These are phyloP conservation scores for Fusarium mundagurra DNA, from an alignment of 2,329 filamentous ascomycete genomes.

Conservation along the genomic window DNA sequence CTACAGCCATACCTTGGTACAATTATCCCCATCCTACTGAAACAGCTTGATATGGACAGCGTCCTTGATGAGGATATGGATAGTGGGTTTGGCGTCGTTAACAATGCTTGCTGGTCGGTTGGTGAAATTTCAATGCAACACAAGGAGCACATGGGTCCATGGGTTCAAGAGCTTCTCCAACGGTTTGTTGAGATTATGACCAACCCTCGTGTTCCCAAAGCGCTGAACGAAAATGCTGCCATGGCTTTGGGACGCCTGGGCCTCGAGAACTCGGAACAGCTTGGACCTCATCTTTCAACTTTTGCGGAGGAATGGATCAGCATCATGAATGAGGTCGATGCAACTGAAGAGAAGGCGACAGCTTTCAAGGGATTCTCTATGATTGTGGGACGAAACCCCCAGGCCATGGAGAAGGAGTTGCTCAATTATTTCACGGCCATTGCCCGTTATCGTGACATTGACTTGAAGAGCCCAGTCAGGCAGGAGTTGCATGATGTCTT, in stretches of 20 bases:
- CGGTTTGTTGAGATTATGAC: conserved; percentile 84
- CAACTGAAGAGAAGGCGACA: conserved; percentile 93
- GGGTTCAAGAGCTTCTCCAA: conserved; percentile 79
- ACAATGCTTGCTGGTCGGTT: conserved; percentile 97
- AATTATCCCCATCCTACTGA: conserved; percentile 83
- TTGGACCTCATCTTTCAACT: conserved; percentile 81
- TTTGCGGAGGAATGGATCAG: conserved; percentile 86
- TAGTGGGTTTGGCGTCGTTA: conserved; percentile 89
- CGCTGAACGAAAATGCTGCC: conserved; percentile 91
- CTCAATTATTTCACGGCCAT: conserved; percentile 86
- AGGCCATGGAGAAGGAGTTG: conserved; percentile 89
- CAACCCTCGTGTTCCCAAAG: conserved; percentile 85
- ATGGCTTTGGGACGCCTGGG: conserved; percentile 92
- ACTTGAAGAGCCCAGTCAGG: conserved; percentile 68
- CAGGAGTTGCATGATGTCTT: conserved; percentile 77
- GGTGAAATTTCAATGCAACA: conserved; percentile 91
- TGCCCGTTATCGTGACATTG: conserved; percentile 76
- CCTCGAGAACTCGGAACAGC: conserved; percentile 76
- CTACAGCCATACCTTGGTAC: conserved; percentile 77
- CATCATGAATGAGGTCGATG: conserved; percentile 84
- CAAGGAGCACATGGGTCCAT: conserved; percentile 78
- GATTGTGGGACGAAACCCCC: conserved; percentile 85
- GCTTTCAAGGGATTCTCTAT: conserved; percentile 91
- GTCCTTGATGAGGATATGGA: conserved; percentile 84
- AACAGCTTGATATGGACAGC: conserved; percentile 84